These are phyloP conservation scores for Xerocomus potaroensis DNA, from an alignment of 768 basidiomycete species.

Conservation along the genomic window DNA sequence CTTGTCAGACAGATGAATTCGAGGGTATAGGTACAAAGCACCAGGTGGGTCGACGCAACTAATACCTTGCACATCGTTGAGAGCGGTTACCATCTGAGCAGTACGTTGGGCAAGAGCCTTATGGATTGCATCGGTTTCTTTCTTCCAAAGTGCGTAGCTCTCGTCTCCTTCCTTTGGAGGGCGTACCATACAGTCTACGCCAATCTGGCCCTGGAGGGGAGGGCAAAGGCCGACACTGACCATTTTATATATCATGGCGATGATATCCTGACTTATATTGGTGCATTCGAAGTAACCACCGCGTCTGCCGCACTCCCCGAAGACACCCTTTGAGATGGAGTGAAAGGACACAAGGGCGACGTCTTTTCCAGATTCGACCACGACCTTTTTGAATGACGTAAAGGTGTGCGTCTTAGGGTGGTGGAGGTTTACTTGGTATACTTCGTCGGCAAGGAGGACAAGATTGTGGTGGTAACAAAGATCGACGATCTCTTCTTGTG, in stretches of 20 bases:
- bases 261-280: constrained; percentile 73
- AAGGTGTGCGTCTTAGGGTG: constrained; percentile 63
- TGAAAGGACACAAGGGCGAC: constrained; percentile 93
- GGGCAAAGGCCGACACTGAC: constrained; percentile 88
- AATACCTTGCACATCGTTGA: constrained; percentile 82
- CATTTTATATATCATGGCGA: constrained; percentile 95
- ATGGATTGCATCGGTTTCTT: constrained; percentile 82
- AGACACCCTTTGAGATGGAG: constrained; percentile 94
- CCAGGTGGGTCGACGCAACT: constrained; percentile 88
- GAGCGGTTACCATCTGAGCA: constrained; percentile 66
- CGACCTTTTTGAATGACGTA: constrained; percentile 90
- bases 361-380: constrained; percentile 54
- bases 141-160: constrained; percentile 74
- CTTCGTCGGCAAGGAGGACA: constrained; percentile 94
- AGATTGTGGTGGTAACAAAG: constrained; percentile 83
- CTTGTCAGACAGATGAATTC: constrained; percentile 65
- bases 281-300: constrained; percentile 95
- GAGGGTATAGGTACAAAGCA: constrained; percentile 91
- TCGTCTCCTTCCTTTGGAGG: constrained; percentile 75
- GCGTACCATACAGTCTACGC: constrained; percentile 90
- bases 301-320: constrained; percentile 94
- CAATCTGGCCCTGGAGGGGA: constrained; percentile 86
- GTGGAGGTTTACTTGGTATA: constrained; percentile 96
- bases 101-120: constrained; percentile 68
- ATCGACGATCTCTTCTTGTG: constrained; percentile 72